Percentiles rank a stretch among this genome's conserved stretches.
These are phyloP conservation scores for Podosphaera xanthii DNA, from an alignment of 2,329 filamentous ascomycete species.

Conservation along the genomic window DNA sequence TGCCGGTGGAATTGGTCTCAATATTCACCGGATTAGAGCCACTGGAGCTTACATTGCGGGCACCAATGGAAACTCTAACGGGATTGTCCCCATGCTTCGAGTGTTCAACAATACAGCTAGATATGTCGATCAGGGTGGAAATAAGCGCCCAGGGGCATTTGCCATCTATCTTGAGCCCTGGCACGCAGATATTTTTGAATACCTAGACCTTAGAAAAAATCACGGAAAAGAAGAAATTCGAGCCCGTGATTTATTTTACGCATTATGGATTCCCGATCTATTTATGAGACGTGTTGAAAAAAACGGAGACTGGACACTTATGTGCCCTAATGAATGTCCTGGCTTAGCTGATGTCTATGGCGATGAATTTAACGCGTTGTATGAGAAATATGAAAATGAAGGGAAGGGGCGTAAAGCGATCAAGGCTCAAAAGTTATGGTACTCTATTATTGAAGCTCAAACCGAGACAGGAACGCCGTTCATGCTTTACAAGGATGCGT, in stretches of 20 bases:
- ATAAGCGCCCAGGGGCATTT: constrained; percentile 96
- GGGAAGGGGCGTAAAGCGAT: constrained; percentile 75
- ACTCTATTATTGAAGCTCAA: constrained; percentile 91
- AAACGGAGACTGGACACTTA: constrained; percentile 90
- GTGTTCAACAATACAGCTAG: constrained; percentile 99
- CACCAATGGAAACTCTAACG: constrained; percentile 95
- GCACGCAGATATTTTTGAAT: constrained; percentile 95
- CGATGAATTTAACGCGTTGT: constrained; percentile 88
- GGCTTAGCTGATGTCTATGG: constrained; percentile 92
- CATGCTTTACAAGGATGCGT: constrained; percentile 98
- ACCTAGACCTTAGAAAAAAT: constrained; percentile 95
- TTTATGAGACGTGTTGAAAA: constrained; percentile 99
- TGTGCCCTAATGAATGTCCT: constrained; percentile 93
- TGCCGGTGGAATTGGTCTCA: constrained; percentile 90
- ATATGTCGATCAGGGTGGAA: constrained; percentile 96
- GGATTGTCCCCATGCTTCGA: constrained; percentile 89
- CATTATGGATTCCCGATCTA: constrained; percentile 92
- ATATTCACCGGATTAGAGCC: constrained; percentile 87
- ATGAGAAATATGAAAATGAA: constrained; percentile 76
- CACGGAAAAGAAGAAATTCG: constrained; percentile 97
- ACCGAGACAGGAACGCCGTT: constrained; percentile 98
- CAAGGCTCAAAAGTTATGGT: constrained; percentile 98
- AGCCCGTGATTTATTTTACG: constrained; percentile 91
- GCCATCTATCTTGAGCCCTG: constrained; percentile 98
- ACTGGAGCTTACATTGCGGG: constrained; percentile 96